Evolutionary conservation across 768 basidiomycete species (phyloP), one percentile per base, ranked within the genome.

Genomic region (Phaeolepiota aurea): DNA sequence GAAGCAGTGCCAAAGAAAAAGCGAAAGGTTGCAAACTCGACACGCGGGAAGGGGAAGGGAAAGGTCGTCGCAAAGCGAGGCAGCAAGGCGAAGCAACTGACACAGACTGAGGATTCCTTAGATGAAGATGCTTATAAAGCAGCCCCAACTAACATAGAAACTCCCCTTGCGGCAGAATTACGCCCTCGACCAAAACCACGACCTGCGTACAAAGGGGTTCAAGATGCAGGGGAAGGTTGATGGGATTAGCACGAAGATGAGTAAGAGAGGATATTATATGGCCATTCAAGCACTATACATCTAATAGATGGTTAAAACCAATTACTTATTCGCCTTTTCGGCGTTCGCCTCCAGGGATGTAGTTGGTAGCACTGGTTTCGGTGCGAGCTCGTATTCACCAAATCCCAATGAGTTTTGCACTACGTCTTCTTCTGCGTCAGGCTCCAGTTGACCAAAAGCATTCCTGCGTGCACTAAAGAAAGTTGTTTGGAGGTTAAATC

Each of bases 321-420:
- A n/a, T n/a, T n/a, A n/a, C n/a, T n/a, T n/a, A n/a, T n/a, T n/a
- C n/a, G n/a, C n/a, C n/a, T n/a, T n/a, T n/a, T n/a, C n/a, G n/a
- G n/a, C n/a, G n/a, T n/a, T n/a, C n/a, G n/a, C n/a, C n/a, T n/a
- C n/a, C n/a, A n/a, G n/a, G n/a, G n/a, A n/a, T n/a, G n/a, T n/a
- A n/a, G n/a, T n/a, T n/a, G n/a, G 37, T 20, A 19, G 45, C 50
- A 61, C 62, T 16, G 52, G 51, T 41, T 69, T 74, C 7, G 69
- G 64, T 12, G 63, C 69, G 46, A 69, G 69, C 57, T 83, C 79
- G 44, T 82, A 87, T 2, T 54, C 58, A 14, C 69, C 74, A 46
- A 86, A 87, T 4, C 91, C 91, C 28, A 87, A 68, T 2, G 91
- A 91, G 34, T 73, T 75, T 48, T 90, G 82, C 10, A 96, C 73